phyloP scores from a whole-genome alignment of 2,329 filamentous ascomycete species.

The Ophiostoma populinum region DNA sequence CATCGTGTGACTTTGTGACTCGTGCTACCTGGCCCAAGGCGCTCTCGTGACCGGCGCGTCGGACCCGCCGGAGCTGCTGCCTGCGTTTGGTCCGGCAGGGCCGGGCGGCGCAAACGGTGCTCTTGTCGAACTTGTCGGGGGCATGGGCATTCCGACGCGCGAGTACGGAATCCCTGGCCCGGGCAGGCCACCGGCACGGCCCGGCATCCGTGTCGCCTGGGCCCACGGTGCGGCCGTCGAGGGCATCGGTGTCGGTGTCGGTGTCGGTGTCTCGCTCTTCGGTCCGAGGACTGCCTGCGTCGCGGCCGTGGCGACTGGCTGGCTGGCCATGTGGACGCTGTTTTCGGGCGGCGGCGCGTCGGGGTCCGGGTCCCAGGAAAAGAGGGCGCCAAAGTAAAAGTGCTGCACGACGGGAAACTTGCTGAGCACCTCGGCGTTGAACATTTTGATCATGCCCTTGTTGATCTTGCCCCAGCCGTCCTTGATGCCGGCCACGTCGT shows the following conservation, averaged over 20 bases:
- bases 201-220: slow-evolving; percentile 14
- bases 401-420: slow-evolving; percentile 99
- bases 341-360: slow-evolving; percentile 30
- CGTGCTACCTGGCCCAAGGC: slow-evolving; percentile 24
- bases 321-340: slow-evolving; percentile 40
- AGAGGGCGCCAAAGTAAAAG: slow-evolving; percentile 69
- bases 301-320: slow-evolving; percentile 20
- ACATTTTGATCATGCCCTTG: slow-evolving; percentile 99
- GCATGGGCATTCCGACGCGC: slow-evolving; percentile 13
- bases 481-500: slow-evolving; percentile 79
- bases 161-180: slow-evolving; percentile 21
- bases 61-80: too few species aligned
- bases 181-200: slow-evolving; percentile 1
- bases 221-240: slow-evolving; percentile 16
- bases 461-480: slow-evolving; percentile 99
- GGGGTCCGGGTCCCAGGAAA: slow-evolving; percentile 56
- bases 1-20: neutral
- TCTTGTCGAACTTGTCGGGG: neutral
- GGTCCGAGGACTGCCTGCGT: neutral
- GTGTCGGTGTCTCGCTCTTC: neutral
- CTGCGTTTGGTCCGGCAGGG: too few species aligned
- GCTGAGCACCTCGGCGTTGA: slow-evolving; percentile 83
- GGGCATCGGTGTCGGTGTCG: neutral
- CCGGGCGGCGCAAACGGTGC: neutral
- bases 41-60: slow-evolving; percentile 26